Base-by-base conservation (phyloP, 2,329 filamentous ascomycete species). In the Ilyonectria destructans region DNA sequence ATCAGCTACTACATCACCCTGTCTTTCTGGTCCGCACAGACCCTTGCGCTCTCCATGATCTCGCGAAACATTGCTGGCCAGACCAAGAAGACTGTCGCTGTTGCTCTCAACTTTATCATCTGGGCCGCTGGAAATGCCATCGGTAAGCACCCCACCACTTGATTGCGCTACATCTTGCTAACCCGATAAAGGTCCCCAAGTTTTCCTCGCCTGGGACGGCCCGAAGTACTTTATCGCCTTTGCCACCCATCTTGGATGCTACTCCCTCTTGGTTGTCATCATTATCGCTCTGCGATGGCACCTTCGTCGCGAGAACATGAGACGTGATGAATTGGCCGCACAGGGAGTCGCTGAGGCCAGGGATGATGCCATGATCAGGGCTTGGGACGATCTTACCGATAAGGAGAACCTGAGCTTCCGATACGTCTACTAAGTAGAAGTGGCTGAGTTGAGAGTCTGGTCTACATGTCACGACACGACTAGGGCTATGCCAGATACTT, bases 11-110 rank as follows among this genome's bases (percentile, higher is more conserved):
- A 94, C 81, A 91, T 94, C 69, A 91, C 90, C 0, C 85, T 94
- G 19, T 93, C 90, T 6, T 95, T 95, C 86, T 94, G 92, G 92
- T 90, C 92, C 0, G 91, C 91, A 0, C 89, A 92, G 74, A 92
- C 90, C 2, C 82, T 93, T 13, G 84, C 87, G 8, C 85, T 94
- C 73, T 91, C 90, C 15, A 86, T 94, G 83, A 85, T 93, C 64
- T 89, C 89, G 0, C 86, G 91, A 17, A 94, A 94, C 75, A 83
- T 93, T 10, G 92, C 89, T 29, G 92, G 92, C 0, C 90, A 92
- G 73, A 94, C 92, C 2, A 94, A 94, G 82, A 93, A 93, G 78
- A 86, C 87, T 0, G 86, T 91, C 10, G 89, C 88, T 7, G 87
- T 93, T 3, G 90, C 91, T 6, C 86, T 89, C 71, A 93, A 92